Conservation (phyloP, 108 stramenopile genomes). For the Cyclotella choctawhatcheeana region DNA sequence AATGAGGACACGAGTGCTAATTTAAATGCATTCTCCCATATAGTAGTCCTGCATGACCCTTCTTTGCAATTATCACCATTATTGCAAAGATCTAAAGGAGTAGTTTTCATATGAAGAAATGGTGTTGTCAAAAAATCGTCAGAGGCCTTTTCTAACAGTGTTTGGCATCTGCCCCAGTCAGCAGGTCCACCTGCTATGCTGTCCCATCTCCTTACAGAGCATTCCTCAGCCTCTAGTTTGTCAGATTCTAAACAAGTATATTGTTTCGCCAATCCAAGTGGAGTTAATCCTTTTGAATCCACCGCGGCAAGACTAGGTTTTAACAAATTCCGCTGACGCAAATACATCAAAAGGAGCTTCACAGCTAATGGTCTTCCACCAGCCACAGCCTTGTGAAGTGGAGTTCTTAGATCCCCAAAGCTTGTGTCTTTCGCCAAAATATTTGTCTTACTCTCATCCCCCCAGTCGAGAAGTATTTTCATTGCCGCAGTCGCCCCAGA, state of each 20-base stretch:
- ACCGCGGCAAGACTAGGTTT: slow-evolving; percentile 22
- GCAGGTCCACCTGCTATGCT: slow-evolving; percentile 66
- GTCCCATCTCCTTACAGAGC: slow-evolving; percentile 79
- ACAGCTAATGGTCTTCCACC: slow-evolving; percentile 84
- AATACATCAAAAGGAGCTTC: slow-evolving; percentile 62
- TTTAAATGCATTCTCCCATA: slow-evolving; percentile 68
- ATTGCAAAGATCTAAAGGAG: slow-evolving; percentile 13
- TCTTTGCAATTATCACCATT: slow-evolving; percentile 28
- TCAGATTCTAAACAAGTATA: slow-evolving; percentile 24
- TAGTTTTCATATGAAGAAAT: background rate
- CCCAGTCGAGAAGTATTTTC: slow-evolving; percentile 66
- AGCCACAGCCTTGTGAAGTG: slow-evolving; percentile 85
- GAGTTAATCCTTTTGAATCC: slow-evolving; percentile 34
- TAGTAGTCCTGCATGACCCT: slow-evolving; percentile 54
- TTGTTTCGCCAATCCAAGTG: slow-evolving; percentile 63
- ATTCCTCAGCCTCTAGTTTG: slow-evolving; percentile 53
- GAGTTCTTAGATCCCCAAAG: slow-evolving; percentile 78
- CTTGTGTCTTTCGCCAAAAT: slow-evolving; percentile 69
- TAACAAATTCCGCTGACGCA: slow-evolving; percentile 38
- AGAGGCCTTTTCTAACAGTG: slow-evolving; percentile 48
- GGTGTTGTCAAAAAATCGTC: background rate
- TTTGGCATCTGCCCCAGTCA: slow-evolving; percentile 71
- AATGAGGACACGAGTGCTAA: slow-evolving; percentile 52
- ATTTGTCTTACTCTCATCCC: slow-evolving; percentile 30
- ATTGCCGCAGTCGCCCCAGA: slow-evolving; percentile 80